Conservation (phyloP, 345 rosid genomes). For the Gossypium mustelinum region DNA sequence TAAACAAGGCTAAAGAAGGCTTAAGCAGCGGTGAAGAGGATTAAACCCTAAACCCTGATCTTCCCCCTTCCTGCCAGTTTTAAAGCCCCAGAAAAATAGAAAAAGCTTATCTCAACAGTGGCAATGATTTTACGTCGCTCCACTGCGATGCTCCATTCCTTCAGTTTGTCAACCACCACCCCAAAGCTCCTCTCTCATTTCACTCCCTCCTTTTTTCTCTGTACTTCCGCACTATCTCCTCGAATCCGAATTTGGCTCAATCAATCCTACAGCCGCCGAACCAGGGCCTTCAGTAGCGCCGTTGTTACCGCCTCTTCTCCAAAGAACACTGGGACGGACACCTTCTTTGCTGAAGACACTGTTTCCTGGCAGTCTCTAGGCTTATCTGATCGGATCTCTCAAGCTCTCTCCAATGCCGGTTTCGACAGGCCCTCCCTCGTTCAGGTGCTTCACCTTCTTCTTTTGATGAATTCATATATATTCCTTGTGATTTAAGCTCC, state of each 20-base stretch:
- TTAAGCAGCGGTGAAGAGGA: not conserved
- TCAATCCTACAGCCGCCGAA: conserved; percentile 24
- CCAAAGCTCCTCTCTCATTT: conserved; percentile 43
- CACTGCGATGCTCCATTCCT: conserved; percentile 41
- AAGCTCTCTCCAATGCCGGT: conserved; percentile 60
- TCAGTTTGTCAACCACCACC: conserved; percentile 29
- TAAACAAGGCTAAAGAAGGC: no score
- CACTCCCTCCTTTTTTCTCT: conserved; percentile 28
- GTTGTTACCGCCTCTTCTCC: conserved; percentile 28
- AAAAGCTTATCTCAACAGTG: not conserved
- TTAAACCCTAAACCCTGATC: conserved; percentile 42
- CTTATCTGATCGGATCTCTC: conserved; percentile 54
- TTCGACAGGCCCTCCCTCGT: conserved; percentile 75
- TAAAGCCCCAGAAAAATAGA: not conserved
- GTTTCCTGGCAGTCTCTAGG: conserved; percentile 87
- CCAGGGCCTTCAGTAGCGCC: conserved; percentile 30
- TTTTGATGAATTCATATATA: not conserved
- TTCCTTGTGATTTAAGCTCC: not conserved
- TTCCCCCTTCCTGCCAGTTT: not conserved
- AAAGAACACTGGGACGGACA: conserved; percentile 32
- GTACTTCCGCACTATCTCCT: conserved; percentile 22
- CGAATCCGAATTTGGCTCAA: conserved; percentile 31
- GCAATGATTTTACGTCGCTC: conserved; percentile 28
- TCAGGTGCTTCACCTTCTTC: conserved; percentile 43
- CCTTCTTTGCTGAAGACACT: conserved; percentile 58